A percentile compares a stretch with the other conserved stretches of the same genome.
phyloP scores from a whole-genome alignment of 805 yeast species.

The Pichia pseudocactophila region DNA sequence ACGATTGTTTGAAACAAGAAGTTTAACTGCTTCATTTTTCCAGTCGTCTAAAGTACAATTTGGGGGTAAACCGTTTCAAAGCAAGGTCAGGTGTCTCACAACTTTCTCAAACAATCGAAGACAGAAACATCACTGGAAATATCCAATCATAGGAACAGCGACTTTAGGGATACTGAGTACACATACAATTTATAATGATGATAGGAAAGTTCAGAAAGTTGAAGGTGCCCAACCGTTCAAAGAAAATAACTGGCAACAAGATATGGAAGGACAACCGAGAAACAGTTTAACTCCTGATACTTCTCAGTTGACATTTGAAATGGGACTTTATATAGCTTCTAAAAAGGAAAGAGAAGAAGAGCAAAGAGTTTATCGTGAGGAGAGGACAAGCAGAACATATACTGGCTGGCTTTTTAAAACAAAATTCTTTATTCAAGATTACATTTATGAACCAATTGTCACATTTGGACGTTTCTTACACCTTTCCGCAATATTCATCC shows the following conservation, averaged over 20 bases:
- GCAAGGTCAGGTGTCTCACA: not conserved
- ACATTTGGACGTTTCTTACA: slow-evolving; percentile 65
- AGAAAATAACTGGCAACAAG: slow-evolving; percentile 10
- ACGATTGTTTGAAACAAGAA: too few species aligned
- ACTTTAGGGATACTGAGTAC: not conserved
- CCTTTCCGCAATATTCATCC: slow-evolving; percentile 56
- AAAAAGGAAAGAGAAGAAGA: slow-evolving; percentile 43
- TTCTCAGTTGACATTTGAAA: slow-evolving; percentile 57
- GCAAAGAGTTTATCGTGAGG: slow-evolving; percentile 27
- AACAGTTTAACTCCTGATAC: slow-evolving; percentile 38
- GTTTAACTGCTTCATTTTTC: too few species aligned
- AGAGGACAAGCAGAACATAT: slow-evolving; percentile 14
- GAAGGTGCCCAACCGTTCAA: slow-evolving; percentile 11
- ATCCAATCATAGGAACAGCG: not conserved
- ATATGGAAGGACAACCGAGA: slow-evolving; percentile 8
- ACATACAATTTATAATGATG: slow-evolving; percentile 2
- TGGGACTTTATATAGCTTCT: slow-evolving; percentile 54
- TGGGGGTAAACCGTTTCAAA: too few species aligned
- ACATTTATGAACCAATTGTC: slow-evolving; percentile 57
- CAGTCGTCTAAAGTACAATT: too few species aligned
- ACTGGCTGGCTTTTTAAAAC: slow-evolving; percentile 31
- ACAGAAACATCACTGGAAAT: not conserved
- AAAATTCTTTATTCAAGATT: slow-evolving; percentile 40
- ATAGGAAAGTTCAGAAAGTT: not conserved
- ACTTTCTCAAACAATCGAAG: not conserved